These are phyloP conservation scores for Trichophyton verrucosum DNA, from an alignment of 2,329 filamentous ascomycete genomes.

Conservation along the genomic window DNA sequence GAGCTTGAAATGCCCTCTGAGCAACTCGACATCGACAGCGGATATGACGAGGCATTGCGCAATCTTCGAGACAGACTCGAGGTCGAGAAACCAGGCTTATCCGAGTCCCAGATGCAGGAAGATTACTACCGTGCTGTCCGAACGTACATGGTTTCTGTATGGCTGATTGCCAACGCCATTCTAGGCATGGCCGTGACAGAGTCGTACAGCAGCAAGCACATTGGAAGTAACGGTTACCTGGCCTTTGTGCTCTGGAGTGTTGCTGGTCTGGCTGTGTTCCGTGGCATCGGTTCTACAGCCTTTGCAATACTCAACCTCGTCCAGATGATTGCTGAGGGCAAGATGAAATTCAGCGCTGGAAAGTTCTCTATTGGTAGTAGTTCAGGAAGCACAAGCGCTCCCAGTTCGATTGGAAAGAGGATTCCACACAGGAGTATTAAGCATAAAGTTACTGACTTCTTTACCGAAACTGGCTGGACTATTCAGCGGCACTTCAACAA, in stretches of 20 bases:
- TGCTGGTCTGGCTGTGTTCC: constrained; percentile 72
- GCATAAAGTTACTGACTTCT: constrained; percentile 24
- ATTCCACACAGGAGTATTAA: constrained; percentile 21
- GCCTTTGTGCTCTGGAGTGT: constrained; percentile 90
- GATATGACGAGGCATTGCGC: constrained; percentile 90
- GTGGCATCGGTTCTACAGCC: constrained; percentile 65
- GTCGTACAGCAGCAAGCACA: constrained; percentile 58
- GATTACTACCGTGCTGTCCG: constrained; percentile 97
- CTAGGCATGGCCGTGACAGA: constrained; percentile 89
- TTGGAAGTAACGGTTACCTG: constrained; percentile 78
- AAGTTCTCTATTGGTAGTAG: constrained; percentile 9
- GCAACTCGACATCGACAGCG: constrained; percentile 94
- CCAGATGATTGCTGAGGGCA: constrained; percentile 76
- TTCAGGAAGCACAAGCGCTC: constrained; percentile 9
- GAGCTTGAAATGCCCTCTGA: constrained; percentile 96
- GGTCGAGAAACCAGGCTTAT: constrained; percentile 49
- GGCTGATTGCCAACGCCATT: constrained; percentile 86
- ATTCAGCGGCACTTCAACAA: constrained; percentile 23
- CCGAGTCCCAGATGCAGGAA: constrained; percentile 79
- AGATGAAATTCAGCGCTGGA: constrained; percentile 47
- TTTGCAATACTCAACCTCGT: constrained; percentile 77
- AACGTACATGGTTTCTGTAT: constrained; percentile 93
- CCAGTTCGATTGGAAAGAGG: constrained; percentile 10
- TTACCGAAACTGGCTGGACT: constrained; percentile 26
- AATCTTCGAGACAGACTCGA: constrained; percentile 90